Conservation (phyloP, 257 asterid species). For the Penstemon eatonii region DNA sequence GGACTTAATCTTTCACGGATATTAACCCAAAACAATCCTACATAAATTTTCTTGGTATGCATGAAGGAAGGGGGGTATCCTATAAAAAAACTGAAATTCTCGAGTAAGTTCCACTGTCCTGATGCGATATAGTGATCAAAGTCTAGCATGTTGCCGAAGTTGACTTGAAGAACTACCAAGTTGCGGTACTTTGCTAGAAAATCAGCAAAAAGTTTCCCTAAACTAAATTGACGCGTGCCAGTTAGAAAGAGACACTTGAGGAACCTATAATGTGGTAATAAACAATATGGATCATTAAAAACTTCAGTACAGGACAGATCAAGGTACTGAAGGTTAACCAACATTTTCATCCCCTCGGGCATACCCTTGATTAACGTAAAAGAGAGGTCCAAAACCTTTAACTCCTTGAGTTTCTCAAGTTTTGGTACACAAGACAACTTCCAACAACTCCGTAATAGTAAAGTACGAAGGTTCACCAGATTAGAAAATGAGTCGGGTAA, state of each 20-base stretch:
- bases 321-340: no score
- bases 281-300: background rate
- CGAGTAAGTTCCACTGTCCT: constrained; percentile 31
- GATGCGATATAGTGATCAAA: constrained; percentile 23
- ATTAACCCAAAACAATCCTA: constrained; percentile 23
- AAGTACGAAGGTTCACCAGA: constrained; percentile 29
- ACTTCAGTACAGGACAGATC: background rate
- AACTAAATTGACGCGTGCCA: background rate
- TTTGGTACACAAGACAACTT: constrained; percentile 30
- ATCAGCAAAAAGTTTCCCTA: background rate
- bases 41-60: constrained; percentile 19
- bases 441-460: constrained; percentile 41
- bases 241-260: constrained; percentile 29
- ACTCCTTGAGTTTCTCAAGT: constrained; percentile 26
- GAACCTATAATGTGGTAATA: constrained; percentile 20
- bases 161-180: constrained; percentile 31
- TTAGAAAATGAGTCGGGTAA: constrained; percentile 36
- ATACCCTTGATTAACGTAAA: no score
- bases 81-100: constrained; percentile 32
- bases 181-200: constrained; percentile 22
- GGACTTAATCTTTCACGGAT: background rate
- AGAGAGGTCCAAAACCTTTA: constrained; percentile 35
- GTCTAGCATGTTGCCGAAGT: constrained; percentile 28
- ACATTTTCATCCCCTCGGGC: no score
- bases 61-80: constrained; percentile 25